Evolutionary conservation across 805 yeast species (phyloP).

Genomic region (Schwanniomyces pseudopolymorphus): DNA sequence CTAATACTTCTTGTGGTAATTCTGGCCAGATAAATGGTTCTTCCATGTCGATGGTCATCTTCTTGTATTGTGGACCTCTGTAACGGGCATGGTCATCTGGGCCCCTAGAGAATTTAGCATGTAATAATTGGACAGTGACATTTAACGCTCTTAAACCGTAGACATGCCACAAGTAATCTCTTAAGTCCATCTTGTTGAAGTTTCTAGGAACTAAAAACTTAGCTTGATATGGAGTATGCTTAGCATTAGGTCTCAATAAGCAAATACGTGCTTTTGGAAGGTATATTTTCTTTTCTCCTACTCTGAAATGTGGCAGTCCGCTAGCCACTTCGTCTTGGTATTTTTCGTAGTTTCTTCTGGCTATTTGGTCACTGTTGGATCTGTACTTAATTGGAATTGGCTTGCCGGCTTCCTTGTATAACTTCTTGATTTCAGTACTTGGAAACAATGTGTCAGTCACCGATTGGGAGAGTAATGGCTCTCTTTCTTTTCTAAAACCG

Average conservation of each 20-base stretch:
- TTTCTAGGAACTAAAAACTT: constrained; percentile 91
- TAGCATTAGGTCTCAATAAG: constrained; percentile 87
- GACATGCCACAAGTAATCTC: constrained; percentile 89
- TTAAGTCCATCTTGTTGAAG: constrained; percentile 88
- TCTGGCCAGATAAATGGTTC: constrained; percentile 97
- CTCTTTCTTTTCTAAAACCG: constrained; percentile 40
- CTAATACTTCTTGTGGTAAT: constrained; percentile 34
- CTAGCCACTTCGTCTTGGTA: constrained; percentile 52
- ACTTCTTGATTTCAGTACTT: constrained; percentile 30
- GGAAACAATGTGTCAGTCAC: constrained; percentile 44
- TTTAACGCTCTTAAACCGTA: constrained; percentile 90
- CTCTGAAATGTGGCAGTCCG: constrained; percentile 76
- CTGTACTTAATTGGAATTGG: constrained; percentile 43
- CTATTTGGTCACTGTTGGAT: constrained; percentile 32
- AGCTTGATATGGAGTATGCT: constrained; percentile 96
- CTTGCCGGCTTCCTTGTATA: constrained; percentile 37
- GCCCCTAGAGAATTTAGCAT: constrained; percentile 61
- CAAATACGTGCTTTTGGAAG: constrained; percentile 86
- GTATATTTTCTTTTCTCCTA: constrained; percentile 74
- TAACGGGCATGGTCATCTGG: constrained; percentile 62
- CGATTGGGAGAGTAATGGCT: constrained; percentile 37
- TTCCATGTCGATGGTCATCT: constrained; percentile 95
- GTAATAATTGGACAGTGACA: constrained; percentile 81
- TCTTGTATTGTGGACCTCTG: constrained; percentile 80
- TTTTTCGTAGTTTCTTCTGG: constrained; percentile 37